A percentile compares a stretch with the other conserved stretches of the same genome.
These are phyloP conservation scores for Sclerotinia minor DNA, from an alignment of 2,329 filamentous ascomycete genomes.

Conservation along the genomic window DNA sequence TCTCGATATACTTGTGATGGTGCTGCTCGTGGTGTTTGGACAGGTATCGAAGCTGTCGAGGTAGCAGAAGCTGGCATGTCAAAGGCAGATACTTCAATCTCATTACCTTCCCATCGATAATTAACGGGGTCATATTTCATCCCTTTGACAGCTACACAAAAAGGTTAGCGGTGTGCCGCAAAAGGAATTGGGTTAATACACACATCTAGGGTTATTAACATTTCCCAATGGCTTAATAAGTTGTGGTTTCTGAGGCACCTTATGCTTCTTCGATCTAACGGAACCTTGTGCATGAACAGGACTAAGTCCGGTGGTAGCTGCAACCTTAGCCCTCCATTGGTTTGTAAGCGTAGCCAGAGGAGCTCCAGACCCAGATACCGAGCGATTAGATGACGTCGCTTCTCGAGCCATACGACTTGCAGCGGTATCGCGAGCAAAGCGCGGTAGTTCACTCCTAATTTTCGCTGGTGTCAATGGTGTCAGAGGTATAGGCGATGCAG, in stretches of 20 bases:
- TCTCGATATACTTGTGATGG: slow-evolving; percentile 51
- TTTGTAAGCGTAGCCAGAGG: slow-evolving; percentile 52
- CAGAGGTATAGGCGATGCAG: slow-evolving; percentile 53
- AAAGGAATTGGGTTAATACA: slow-evolving; percentile 42
- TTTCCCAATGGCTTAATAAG: slow-evolving; percentile 82
- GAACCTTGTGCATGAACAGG: slow-evolving; percentile 49
- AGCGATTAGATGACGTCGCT: slow-evolving; percentile 60
- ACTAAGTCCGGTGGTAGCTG: slow-evolving; percentile 45
- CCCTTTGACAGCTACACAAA: slow-evolving; percentile 73
- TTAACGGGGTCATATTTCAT: slow-evolving; percentile 93
- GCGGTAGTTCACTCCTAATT: slow-evolving; percentile 54
- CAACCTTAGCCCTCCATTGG: slow-evolving; percentile 43
- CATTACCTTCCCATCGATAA: slow-evolving; percentile 94
- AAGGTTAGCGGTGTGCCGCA: neutral
- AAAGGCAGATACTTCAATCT: slow-evolving; percentile 78
- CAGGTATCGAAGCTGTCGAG: slow-evolving; percentile 49
- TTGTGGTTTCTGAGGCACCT: slow-evolving; percentile 70
- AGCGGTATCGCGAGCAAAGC: slow-evolving; percentile 65
- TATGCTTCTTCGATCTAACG: slow-evolving; percentile 56
- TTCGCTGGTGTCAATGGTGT: slow-evolving; percentile 52
- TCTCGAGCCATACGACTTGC: slow-evolving; percentile 66
- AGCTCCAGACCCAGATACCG: slow-evolving; percentile 50
- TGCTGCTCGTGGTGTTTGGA: slow-evolving; percentile 52
- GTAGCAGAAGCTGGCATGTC: slow-evolving; percentile 62
- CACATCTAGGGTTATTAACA: slow-evolving; percentile 78